Base-by-base conservation (phyloP, 2,329 filamentous ascomycete genomes). In the Alternaria solani region DNA sequence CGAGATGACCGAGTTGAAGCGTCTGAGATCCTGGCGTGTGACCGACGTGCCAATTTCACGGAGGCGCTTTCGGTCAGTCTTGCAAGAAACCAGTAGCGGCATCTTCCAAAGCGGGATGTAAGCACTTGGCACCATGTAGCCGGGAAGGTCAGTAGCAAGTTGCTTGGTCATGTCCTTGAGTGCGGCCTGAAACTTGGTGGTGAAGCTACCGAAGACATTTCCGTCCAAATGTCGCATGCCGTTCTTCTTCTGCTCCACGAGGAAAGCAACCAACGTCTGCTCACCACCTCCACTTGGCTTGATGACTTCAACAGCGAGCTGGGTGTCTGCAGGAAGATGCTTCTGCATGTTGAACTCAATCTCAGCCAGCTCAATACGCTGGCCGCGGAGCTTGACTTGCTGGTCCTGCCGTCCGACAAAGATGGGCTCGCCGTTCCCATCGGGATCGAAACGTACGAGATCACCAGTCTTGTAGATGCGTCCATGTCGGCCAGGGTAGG, bases 401-500 rank as follows among this genome's bases (percentile, higher is more conserved):
- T 77, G 75, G 48, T 79, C 77, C 28, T 74, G 72, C 3, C 77
- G 73, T 20, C 77, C 76, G 9, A 77, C 73, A 44, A 78, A 78
- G 16, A 76, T 72, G 32, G 76, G 68, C 48, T 75, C 74, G 18
- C 77, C 77, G 30, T 73, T 62, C 8, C 72, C 69, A 34, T 78
- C 76, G 0, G 84, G 74, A 3, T 87, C 85, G 57, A 96, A 86
- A 3, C 69, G 67, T 1, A 75, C 69, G 3, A 78, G 61, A 57
- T 77, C 74, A n/a, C 75, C 75, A 8, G 72, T 74, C 61, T 73
- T 75, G 60, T 72, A 78, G 18, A 75, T 63, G 11, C 69, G 63
- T 7, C 92, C 93, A 20, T 51, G 54, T 63, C 76, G 59, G 54
- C 79, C 70, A 81, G 85, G 54, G 83, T 83, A 70, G 83, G 84